Evolutionary conservation across 768 basidiomycete genomes (phyloP).

Genomic region (Suillus lakei): DNA sequence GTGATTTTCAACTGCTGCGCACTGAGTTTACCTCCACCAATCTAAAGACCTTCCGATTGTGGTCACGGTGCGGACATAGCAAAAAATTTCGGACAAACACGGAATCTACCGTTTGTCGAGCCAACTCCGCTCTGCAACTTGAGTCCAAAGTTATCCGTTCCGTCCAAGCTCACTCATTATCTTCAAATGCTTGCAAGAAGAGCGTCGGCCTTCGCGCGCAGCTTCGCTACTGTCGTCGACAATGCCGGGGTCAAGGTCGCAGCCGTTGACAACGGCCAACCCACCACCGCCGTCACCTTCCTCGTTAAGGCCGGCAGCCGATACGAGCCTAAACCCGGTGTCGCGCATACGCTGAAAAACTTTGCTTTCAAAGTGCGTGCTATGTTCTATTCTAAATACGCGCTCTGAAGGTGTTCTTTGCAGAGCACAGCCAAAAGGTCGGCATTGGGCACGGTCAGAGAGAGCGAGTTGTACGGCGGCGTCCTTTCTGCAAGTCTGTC

Average conservation of each 20-base stretch:
- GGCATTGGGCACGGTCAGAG: constrained; percentile 87
- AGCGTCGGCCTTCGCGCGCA: constrained; percentile 65
- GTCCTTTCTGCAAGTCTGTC: constrained; percentile 83
- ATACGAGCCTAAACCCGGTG: constrained; percentile 86
- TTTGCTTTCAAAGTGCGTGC: constrained; percentile 94
- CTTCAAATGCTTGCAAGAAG: constrained; percentile 65
- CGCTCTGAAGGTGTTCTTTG: neutral
- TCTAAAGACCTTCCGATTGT: constrained; percentile 2
- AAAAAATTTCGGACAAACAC: constrained; percentile 28
- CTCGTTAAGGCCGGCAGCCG: constrained; percentile 92
- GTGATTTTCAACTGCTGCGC: neutral
- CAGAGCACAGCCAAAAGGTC: constrained; percentile 89
- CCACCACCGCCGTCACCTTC: constrained; percentile 86
- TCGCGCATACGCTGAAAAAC: constrained; percentile 95
- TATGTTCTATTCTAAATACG: neutral
- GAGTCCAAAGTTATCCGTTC: constrained; percentile 18
- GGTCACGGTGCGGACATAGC: constrained; percentile 10
- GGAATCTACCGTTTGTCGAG: constrained; percentile 24
- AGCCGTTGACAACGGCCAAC: constrained; percentile 79
- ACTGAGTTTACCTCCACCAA: neutral
- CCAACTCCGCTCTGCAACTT: constrained; percentile 29
- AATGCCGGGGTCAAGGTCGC: constrained; percentile 85
- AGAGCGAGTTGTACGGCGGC: constrained; percentile 93
- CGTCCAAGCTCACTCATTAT: constrained; percentile 23
- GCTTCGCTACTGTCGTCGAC: constrained; percentile 85